Percentiles rank a stretch among this genome's conserved stretches.
Evolutionary conservation across 495 filamentous ascomycete species (phyloP).

Genomic region (Penicillium riverlandense): DNA sequence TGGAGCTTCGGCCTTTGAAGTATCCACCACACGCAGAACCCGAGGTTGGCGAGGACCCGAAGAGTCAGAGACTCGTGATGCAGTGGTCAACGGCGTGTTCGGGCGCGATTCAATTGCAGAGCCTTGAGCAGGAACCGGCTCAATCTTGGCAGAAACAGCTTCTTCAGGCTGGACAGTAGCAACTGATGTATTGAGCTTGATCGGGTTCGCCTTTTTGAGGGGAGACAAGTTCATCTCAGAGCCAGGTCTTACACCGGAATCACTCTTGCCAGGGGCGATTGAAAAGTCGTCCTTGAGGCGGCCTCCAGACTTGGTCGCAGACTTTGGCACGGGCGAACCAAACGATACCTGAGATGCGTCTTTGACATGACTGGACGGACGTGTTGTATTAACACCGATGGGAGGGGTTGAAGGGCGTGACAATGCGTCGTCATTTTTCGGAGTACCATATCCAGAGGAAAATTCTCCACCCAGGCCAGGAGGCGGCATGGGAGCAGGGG

Average conservation of each 20-base stretch:
- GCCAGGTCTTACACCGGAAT: slow-evolving; percentile 4
- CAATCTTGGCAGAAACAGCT: slow-evolving; percentile 11
- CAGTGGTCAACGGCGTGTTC: slow-evolving; percentile 30
- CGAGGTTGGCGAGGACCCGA: slow-evolving; percentile 39
- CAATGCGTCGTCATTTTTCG: slow-evolving; percentile 12
- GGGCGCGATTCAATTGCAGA: slow-evolving; percentile 26
- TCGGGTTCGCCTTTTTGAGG: slow-evolving; percentile 21
- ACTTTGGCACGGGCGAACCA: slow-evolving; percentile 36
- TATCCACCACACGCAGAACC: slow-evolving; percentile 63
- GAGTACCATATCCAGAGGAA: slow-evolving; percentile 20
- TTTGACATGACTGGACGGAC: slow-evolving; percentile 13
- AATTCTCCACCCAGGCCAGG: slow-evolving; percentile 20
- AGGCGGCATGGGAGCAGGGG: slow-evolving; percentile 23
- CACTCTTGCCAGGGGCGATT: slow-evolving; percentile 14
- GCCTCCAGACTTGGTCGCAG: slow-evolving; percentile 23
- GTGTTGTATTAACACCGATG: slow-evolving; percentile 4
- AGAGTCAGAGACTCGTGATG: slow-evolving; percentile 42
- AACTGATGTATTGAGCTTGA: slow-evolving; percentile 25
- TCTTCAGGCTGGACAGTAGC: slow-evolving; percentile 12
- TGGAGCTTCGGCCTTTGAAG: slow-evolving; percentile 58
- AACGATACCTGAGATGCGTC: slow-evolving; percentile 35
- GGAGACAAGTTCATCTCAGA: slow-evolving; percentile 5
- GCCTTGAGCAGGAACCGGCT: slow-evolving; percentile 15
- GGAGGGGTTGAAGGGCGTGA: slow-evolving; percentile 15
- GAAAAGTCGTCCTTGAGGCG: slow-evolving; percentile 18